Base-by-base conservation (phyloP, 106 monocot genomes). In the Agapanthus africanus region DNA sequence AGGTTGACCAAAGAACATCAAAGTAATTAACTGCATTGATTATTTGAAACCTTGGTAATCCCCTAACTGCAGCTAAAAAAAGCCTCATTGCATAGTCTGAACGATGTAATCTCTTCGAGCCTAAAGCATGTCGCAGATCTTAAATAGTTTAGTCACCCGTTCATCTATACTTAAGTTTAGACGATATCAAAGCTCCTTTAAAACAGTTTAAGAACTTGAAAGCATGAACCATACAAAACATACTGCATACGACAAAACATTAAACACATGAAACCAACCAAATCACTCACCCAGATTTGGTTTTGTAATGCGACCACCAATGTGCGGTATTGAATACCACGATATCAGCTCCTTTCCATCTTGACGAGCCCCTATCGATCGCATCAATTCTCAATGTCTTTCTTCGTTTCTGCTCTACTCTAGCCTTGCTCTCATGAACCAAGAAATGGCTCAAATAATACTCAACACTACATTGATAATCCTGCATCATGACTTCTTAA, bases 221-320 rank as follows among this genome's bases (percentile, higher is more conserved):
- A 13, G 30, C 56, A 31, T 57, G 11, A 26, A 50, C 21, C 25
- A 25, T 10, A 0, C 52, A 54, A 54, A 54, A 14, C 49, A 49
- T 18, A 19, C n/a, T 6, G 47, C 18, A 52, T 6, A 4, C 52
- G 4, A 19, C 49, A 49, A n/a, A 49, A 49, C 18, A 7, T 52
- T 25, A 25, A n/a, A 8, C 6, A 52, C 52, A 26, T 52, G 21
- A 52, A 44, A 1, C 9, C 5, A 22, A 10, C 23, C 21, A 25
- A 25, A 66, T 22, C 54, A 76, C 85, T 82, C 68, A 95, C 95
- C 95, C 95, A 36, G 85, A 68, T 80, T 80, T 85, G 16, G 95
- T 95, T 81, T 95, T 95, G 77, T 91, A 62, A 65, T 88, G 91
- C 21, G 85, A 81, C 95, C 95, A 95, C 95, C 95, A 95, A 68